Base-by-base conservation (phyloP, 352 stramenopile genomes). In the Peronospora farinosa region DNA sequence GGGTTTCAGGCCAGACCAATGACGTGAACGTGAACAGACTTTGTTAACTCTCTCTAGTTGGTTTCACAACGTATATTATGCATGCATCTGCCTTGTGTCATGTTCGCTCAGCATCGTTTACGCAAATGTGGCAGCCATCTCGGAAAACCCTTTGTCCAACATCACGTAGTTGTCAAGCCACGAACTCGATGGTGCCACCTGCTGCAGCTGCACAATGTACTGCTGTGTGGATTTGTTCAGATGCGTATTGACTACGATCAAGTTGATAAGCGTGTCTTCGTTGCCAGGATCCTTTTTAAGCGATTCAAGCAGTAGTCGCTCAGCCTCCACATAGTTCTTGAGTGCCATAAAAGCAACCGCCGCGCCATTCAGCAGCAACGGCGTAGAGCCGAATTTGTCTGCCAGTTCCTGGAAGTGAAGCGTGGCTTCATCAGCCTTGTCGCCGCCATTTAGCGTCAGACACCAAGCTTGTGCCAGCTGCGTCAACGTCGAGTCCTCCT, bases 401-500 rank as follows among this genome's bases (percentile, higher is more conserved):
- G 83, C 84, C 30, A 98, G 76, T 40, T 96, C 86, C 57, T 93
- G 87, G 47, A 97, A 95, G 52, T 95, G 84, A 60, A 98, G 84
- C 35, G 88, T 82, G 0, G 95, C 95, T 57, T 98, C 93, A 31
- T 91, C 74, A 1, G 75, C 75, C 48, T 83, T 87, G 43, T 85
- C 84, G 2, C 78, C 82, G 40, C 92, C 92, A 16, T 86, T 77
- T 0, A 93, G 68, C 58, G 79, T 78, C 16, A 89, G 47, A 36
- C 95, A 73, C 73, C 96, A 98, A 5, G 95, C 90, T 37, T 79
- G 71, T 32, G 85, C 83, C 23, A 98, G 67, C 72, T 98, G 94
- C 15, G 94, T 97, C 39, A 98, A 73, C 44, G 96, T 96, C 46
- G 89, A 90, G 74, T 99, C 96, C 66, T 99, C 96, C 65, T 98